Base-by-base conservation (phyloP, 1,139 yeast species). In the Hyphopichia buzzinii region DNA sequence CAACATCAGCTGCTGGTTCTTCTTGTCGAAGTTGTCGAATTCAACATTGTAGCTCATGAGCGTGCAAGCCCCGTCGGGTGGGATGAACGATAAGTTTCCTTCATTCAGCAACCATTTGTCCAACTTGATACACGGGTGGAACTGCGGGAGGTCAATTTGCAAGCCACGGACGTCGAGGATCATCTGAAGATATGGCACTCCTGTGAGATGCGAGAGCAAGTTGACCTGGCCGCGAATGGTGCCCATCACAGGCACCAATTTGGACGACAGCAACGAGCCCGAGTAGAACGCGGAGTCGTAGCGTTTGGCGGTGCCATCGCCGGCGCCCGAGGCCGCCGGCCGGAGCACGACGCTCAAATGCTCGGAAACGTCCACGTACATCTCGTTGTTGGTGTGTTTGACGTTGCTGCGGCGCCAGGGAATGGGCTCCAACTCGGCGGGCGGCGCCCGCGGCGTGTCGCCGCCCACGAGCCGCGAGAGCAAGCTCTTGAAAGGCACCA, bases 1-100 rank as follows among this genome's bases (percentile, higher is more conserved):
- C 15, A 74, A 47, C 55, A 57, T 49, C 13, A 50, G 52, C 27
- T 46, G 39, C 29, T 55, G 59, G 13, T 52, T 50, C 17, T 44
- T 46, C 29, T 23, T 35, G 11, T 38, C 39, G 33, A 46, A 52
- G 12, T 40, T 42, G 36, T 57, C 57, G 27, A 77, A 55, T 40
- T 85, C 86, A 23, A 85, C 57, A 5, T 75, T 67, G 54, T 92
- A 92, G 17, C 75, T 64, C 72, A 84, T 74, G 14, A 92, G 57
- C 4, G 74, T 68, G 29, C 81, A 77, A 42, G 67, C 73, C 4
- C 95, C 97, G 57, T 92, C 97, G 0, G 97, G 96, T 3, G 98
- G 98, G 15, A 85, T 73, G 50, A 90, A 87, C 12, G 79, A 67
- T 29, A 89, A 54, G 0, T 64, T 45, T 0, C 77, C 77, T n/a